These are phyloP conservation scores for Epichloe hybrida DNA, from an alignment of 2,329 filamentous ascomycete species.

Conservation along the genomic window DNA sequence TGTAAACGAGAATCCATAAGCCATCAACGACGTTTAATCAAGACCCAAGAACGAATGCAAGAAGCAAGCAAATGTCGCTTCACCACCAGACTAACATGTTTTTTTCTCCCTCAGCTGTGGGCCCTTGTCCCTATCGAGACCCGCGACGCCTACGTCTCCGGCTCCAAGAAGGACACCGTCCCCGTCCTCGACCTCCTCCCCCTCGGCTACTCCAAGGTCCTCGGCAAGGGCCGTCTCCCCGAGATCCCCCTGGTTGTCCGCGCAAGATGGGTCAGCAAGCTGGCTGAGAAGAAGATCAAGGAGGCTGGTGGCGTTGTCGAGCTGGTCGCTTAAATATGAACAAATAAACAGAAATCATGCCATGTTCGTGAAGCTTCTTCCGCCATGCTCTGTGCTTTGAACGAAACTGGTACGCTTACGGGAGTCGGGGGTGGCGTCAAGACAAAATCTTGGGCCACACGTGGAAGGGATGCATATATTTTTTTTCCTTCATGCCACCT, in stretches of 20 bases:
- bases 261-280: conserved; percentile 86
- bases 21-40: too few species aligned
- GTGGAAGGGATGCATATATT: neutral
- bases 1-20: too few species aligned
- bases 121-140: conserved; percentile 85
- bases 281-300: conserved; percentile 98
- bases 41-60: neutral
- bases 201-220: conserved; percentile 95
- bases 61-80: neutral
- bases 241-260: conserved; percentile 88
- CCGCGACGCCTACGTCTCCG: conserved; percentile 79
- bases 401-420: neutral
- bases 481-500: conserved; percentile 2
- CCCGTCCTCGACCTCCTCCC: conserved; percentile 93
- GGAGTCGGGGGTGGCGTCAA: conserved; percentile 4
- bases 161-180: conserved; percentile 74
- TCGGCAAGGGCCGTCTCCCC: conserved; percentile 95
- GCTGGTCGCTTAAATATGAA: conserved; percentile 61
- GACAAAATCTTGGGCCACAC: neutral
- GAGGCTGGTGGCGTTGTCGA: conserved; percentile 92
- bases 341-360: neutral
- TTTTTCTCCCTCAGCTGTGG: conserved; percentile 55
- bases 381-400: neutral
- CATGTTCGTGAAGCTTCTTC: neutral
- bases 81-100: conserved; percentile 14